These are phyloP conservation scores for Vaccinium darrowii DNA, from an alignment of 148 eudicot species.

Conservation along the genomic window DNA sequence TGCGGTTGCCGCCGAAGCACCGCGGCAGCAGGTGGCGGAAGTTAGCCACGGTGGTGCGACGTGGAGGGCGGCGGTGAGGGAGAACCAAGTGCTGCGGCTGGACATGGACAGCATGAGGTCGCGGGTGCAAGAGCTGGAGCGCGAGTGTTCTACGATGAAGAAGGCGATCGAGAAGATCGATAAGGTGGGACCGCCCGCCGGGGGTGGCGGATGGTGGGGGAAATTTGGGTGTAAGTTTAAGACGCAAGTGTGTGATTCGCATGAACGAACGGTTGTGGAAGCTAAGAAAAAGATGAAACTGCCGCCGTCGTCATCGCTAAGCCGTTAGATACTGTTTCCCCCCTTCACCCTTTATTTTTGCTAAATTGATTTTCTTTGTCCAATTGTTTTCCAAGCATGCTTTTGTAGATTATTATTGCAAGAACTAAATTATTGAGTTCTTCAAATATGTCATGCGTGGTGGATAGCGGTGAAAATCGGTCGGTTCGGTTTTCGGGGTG, in stretches of 20 bases:
- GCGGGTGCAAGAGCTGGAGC: slow-evolving; percentile 82
- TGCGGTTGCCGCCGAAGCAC: slow-evolving; percentile 12
- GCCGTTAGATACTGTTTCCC: neutral
- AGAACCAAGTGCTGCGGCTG: slow-evolving; percentile 73
- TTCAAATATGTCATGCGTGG: neutral
- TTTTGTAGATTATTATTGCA: neutral
- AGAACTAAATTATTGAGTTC: neutral
- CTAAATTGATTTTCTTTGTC: neutral
- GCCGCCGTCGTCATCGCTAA: slow-evolving; percentile 26
- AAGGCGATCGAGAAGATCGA: slow-evolving; percentile 68
- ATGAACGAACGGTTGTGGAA: slow-evolving; percentile 66
- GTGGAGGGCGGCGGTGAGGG: slow-evolving; percentile 58
- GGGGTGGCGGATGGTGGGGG: slow-evolving; percentile 40
- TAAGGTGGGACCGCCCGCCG: slow-evolving; percentile 26
- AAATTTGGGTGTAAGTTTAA: slow-evolving; percentile 92
- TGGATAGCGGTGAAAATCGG: no score
- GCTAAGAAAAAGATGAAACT: slow-evolving; percentile 39
- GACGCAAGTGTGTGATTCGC: slow-evolving; percentile 96
- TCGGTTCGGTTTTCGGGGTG: no score
- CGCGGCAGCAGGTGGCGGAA: slow-evolving; percentile 2
- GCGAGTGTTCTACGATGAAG: slow-evolving; percentile 84
- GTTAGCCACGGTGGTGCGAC: slow-evolving; percentile 30
- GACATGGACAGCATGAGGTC: slow-evolving; percentile 93
- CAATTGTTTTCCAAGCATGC: neutral
- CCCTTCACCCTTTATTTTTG: neutral